A percentile compares a stretch with the other conserved stretches of the same genome.
Evolutionary conservation across 495 filamentous ascomycete genomes (phyloP).

Genomic region (Parmelia sp.): DNA sequence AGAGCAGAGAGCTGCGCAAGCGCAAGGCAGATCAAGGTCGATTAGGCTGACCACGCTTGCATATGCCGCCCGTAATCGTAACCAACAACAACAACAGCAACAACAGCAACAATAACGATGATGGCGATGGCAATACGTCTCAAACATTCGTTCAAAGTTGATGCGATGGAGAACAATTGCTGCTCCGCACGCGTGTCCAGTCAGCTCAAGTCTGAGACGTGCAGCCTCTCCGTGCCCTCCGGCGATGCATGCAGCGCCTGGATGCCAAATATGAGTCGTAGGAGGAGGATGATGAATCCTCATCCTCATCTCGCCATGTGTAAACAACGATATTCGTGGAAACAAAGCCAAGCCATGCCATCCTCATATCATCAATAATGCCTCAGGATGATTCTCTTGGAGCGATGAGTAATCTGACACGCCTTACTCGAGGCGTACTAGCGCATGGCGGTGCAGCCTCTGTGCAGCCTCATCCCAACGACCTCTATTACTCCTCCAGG

Average conservation of each 20-base stretch:
- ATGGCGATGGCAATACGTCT: neutral
- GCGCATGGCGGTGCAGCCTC: neutral
- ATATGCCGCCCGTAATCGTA: neutral
- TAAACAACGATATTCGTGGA: neutral
- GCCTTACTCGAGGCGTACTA: neutral
- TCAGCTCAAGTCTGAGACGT: neutral
- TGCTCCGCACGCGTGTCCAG: neutral
- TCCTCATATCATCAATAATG: neutral
- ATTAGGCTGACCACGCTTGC: conserved; percentile 2
- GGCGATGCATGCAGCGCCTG: conserved; percentile 3
- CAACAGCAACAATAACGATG: neutral
- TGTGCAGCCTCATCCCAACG: neutral
- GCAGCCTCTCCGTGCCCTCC: neutral
- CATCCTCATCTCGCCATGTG: neutral
- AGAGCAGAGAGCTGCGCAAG: neutral
- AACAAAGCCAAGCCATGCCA: neutral
- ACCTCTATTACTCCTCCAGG: neutral
- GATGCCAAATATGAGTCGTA: neutral
- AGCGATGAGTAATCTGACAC: neutral
- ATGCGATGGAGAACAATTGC: neutral
- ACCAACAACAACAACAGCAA: neutral
- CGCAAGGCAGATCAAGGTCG: neutral
- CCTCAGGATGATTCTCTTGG: neutral
- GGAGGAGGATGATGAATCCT: neutral
- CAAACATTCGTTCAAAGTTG: neutral